Base-by-base conservation (phyloP, 768 basidiomycete species). In the Postia placenta region DNA sequence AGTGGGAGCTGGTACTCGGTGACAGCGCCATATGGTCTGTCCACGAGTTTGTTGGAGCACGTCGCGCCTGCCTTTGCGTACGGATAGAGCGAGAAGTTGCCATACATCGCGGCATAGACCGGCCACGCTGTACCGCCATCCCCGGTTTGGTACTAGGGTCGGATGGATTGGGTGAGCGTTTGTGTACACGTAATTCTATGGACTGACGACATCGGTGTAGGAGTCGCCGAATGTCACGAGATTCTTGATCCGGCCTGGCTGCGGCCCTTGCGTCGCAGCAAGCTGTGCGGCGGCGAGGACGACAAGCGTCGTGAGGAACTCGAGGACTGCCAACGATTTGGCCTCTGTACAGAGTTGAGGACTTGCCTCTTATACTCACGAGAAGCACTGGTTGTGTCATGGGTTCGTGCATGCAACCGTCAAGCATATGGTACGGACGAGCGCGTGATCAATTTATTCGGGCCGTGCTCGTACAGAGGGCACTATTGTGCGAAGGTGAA, bases 181-280 rank as follows among this genome's bases (percentile, higher is more conserved):
- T 45, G 4, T 20, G 3, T 20, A 17, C 5, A n/a, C 14, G 33
- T 5, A 15, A 19, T 36, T 33, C 4, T 3, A 19, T 43, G 19
- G 37, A 45, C 55, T 48, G 24, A 57, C 60, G 20, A 75, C 62
- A 50, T 83, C 80, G 0, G 78, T 81, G 59, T 78, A 81, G 47
- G 76, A 79, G 61, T 84, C 82, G 2, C 83, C 82, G 49, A 85
- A 85, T 0, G 81, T 83, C 46, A 80, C 82, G 7, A 84, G 68
- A 50, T 77, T 74, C 61, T 77, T 80, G 45, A 85, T 80, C 54
- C 80, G 76, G 7, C 68, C 68, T 0, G 68, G 66, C 0, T 23
- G 5, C 1, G 59, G 58, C 1, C 59, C 60, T 12, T 30, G 23
- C 4, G 55, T 47, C n/a, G 11, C 27, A 22, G 11, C 15, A 17